Conservation (phyloP, 345 rosid genomes). For the Cardiospermum halicacabum region DNA sequence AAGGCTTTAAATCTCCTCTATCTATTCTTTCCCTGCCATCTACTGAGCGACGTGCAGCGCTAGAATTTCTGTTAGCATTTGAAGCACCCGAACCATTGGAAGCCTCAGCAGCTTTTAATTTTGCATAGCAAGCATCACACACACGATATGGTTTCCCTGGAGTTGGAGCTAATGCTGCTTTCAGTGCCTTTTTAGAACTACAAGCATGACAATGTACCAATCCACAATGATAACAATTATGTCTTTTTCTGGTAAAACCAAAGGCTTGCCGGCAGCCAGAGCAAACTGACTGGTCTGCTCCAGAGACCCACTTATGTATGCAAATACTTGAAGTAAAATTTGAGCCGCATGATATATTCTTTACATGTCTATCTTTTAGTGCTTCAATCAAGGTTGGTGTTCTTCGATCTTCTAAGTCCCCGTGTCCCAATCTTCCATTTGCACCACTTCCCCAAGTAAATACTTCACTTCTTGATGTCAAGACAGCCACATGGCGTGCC, state of each 20-base stretch:
- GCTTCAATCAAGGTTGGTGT: slow-evolving; percentile 81
- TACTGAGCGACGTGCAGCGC: slow-evolving; percentile 36
- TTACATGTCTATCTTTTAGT: slow-evolving; percentile 76
- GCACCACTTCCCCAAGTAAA: slow-evolving; percentile 96
- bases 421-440: slow-evolving; percentile 87
- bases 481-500: slow-evolving; percentile 72
- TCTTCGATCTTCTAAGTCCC: slow-evolving; percentile 70
- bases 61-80: slow-evolving; percentile 31
- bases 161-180: slow-evolving; percentile 95
- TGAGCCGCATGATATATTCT: slow-evolving; percentile 88
- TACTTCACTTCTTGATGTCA: slow-evolving; percentile 92
- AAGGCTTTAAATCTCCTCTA: slow-evolving; percentile 41
- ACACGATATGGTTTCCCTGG: slow-evolving; percentile 98
- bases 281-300: slow-evolving; percentile 91
- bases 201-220: slow-evolving; percentile 93
- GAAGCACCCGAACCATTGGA: slow-evolving; percentile 30
- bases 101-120: slow-evolving; percentile 75
- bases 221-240: slow-evolving; percentile 91
- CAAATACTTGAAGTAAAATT: slow-evolving; percentile 87
- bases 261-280: slow-evolving; percentile 89
- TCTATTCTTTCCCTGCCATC: slow-evolving; percentile 52
- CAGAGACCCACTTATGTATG: slow-evolving; percentile 95
- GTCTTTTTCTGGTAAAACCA: slow-evolving; percentile 94
- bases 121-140: slow-evolving; percentile 81
- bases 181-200: slow-evolving; percentile 92